These are phyloP conservation scores for Nicotiana obtusifolia DNA, from an alignment of 257 asterid genomes.

Conservation along the genomic window DNA sequence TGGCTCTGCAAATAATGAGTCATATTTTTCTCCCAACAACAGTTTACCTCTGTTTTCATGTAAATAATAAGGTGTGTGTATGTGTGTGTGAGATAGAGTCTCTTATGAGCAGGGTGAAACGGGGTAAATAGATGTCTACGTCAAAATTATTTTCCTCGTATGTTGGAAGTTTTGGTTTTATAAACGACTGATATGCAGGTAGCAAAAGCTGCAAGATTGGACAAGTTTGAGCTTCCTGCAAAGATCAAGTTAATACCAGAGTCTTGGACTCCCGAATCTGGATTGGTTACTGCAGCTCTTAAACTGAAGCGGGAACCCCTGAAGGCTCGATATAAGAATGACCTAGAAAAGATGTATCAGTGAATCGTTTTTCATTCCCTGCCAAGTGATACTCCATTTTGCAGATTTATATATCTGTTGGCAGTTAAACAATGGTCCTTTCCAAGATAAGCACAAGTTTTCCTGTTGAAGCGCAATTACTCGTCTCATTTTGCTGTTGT, in stretches of 20 bases:
- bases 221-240: conserved; percentile 78
- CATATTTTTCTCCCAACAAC: not conserved
- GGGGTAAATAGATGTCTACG: not conserved
- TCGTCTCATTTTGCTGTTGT: not conserved
- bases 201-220: conserved; percentile 61
- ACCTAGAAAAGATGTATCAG: conserved; percentile 51
- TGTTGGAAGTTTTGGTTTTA: not conserved
- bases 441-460: not conserved
- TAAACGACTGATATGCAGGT: conserved; percentile 33
- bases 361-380: conserved; percentile 19
- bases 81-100: not conserved
- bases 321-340: conserved; percentile 59
- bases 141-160: not conserved
- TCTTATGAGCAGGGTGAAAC: not conserved
- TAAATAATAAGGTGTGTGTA: not conserved
- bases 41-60: not conserved
- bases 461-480: not conserved
- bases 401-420: not conserved
- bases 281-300: conserved; percentile 86
- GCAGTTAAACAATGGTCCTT: not conserved
- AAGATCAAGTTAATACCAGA: conserved; percentile 71
- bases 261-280: conserved; percentile 93
- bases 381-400: not conserved
- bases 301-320: conserved; percentile 80
- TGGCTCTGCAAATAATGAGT: not conserved